Conservation (phyloP, 257 asterid species). For the Knoxia roxburghii region DNA sequence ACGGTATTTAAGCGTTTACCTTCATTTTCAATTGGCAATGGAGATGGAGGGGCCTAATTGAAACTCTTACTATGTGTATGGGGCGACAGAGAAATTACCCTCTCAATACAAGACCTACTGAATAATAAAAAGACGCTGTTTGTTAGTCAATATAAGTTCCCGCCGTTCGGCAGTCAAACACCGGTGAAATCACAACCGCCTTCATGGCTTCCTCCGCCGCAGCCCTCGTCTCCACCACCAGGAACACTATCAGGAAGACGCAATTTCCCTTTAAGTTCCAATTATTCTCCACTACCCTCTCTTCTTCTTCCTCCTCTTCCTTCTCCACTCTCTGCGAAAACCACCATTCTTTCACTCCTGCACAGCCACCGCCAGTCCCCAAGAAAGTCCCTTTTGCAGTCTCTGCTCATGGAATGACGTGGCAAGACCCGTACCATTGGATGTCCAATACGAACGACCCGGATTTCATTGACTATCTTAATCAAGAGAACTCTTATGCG, state of each 20-base stretch:
- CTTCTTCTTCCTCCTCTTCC: slow-evolving; percentile 21
- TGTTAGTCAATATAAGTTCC: no score
- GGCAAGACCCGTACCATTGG: slow-evolving; percentile 87
- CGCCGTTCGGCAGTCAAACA: neutral
- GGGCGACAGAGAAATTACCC: neutral
- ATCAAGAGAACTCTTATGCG: slow-evolving; percentile 67
- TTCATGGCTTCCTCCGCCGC: slow-evolving; percentile 23
- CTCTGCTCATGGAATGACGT: slow-evolving; percentile 53
- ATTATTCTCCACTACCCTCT: slow-evolving; percentile 20
- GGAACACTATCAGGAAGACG: slow-evolving; percentile 23
- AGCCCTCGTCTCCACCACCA: slow-evolving; percentile 14
- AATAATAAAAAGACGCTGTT: no score
- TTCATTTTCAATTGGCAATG: no score
- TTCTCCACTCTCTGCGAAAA: slow-evolving; percentile 52
- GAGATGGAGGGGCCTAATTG: neutral
- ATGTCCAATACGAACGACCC: slow-evolving; percentile 72
- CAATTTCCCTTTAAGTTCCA: slow-evolving; percentile 14
- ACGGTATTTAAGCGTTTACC: no score
- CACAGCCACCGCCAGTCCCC: slow-evolving; percentile 43
- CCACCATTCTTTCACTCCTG: slow-evolving; percentile 20
- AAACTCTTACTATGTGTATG: neutral
- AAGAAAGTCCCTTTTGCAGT: slow-evolving; percentile 66
- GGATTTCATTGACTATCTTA: slow-evolving; percentile 59
- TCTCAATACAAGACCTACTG: neutral
- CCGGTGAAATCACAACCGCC: neutral